A percentile compares a stretch with the other conserved stretches of the same genome.
phyloP scores from a whole-genome alignment of 768 basidiomycete genomes.

The Glaciozyma antarctica region DNA sequence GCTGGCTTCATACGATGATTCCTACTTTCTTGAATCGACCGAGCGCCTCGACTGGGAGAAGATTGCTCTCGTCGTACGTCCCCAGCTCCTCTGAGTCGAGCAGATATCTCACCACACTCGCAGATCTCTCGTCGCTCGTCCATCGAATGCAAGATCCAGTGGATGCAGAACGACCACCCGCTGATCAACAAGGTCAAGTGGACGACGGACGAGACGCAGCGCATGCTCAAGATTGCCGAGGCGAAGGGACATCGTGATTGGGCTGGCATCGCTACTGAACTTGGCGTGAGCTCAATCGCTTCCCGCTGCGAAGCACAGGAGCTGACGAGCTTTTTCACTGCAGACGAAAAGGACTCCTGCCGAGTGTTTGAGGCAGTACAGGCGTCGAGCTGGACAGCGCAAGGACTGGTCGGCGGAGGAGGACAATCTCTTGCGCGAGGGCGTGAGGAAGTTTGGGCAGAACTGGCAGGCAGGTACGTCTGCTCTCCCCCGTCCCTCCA shows the following conservation, averaged over 20 bases:
- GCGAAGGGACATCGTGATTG: slow-evolving; percentile 5
- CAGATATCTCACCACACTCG: no score
- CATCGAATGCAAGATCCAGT: slow-evolving; percentile 22
- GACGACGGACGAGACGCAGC: slow-evolving; percentile 10
- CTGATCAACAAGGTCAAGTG: slow-evolving; percentile 6
- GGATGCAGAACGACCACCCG: slow-evolving; percentile 26
- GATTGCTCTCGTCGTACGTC: slow-evolving; percentile 11
- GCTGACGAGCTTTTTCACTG: neutral
- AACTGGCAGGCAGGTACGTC: slow-evolving; percentile 25
- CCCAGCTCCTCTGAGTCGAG: neutral
- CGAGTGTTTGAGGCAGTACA: slow-evolving; percentile 13
- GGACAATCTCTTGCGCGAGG: slow-evolving; percentile 13
- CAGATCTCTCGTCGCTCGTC: slow-evolving; percentile 19
- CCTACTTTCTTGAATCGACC: slow-evolving; percentile 7
- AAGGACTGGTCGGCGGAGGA: slow-evolving; percentile 12
- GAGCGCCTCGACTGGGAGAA: slow-evolving; percentile 21
- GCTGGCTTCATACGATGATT: neutral
- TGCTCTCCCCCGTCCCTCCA: neutral
- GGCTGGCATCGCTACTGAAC: slow-evolving; percentile 10
- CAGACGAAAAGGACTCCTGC: slow-evolving; percentile 11
- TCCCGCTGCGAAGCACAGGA: neutral
- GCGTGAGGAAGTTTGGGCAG: slow-evolving; percentile 16
- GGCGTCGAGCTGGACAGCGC: neutral
- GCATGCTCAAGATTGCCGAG: slow-evolving; percentile 5
- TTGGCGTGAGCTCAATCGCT: slow-evolving; percentile 10